Evolutionary conservation across 805 yeast genomes (phyloP).

Genomic region (Kodamaea hsintzibuensis): DNA sequence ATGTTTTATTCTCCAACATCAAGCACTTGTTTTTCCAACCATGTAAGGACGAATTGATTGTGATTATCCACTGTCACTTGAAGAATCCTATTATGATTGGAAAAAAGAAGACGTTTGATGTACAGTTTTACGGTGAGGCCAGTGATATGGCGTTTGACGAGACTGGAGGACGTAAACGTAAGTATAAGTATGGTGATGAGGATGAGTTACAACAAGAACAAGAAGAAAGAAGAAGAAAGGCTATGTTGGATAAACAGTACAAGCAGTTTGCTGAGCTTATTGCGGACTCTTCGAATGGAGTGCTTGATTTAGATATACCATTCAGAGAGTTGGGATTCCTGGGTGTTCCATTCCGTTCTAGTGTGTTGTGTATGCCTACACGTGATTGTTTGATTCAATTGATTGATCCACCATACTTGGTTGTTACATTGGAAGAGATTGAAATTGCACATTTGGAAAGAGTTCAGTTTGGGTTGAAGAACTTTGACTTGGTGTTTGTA

Average conservation of each 20-base stretch:
- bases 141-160: conserved; percentile 95
- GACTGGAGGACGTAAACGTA: conserved; percentile 90
- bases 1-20: conserved; percentile 84
- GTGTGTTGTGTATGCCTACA: conserved; percentile 94
- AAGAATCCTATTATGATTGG: conserved; percentile 94
- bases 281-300: conserved; percentile 82
- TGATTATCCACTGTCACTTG: conserved; percentile 87
- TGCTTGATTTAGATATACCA: conserved; percentile 87
- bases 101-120: conserved; percentile 90
- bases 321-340: conserved; percentile 95
- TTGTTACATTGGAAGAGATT: conserved; percentile 85
- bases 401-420: conserved; percentile 92
- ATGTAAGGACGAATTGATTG: conserved; percentile 90
- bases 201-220: conserved; percentile 98
- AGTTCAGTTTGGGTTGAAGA: conserved; percentile 94
- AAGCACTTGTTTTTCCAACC: conserved; percentile 96
- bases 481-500: conserved; percentile 95
- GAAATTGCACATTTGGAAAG: conserved; percentile 96
- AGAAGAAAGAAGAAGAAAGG: conserved; percentile 93
- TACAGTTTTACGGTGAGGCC: conserved; percentile 96
- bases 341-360: conserved; percentile 95
- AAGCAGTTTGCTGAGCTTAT: conserved; percentile 85
- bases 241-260: conserved; percentile 88
- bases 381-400: conserved; percentile 94
- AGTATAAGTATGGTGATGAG: conserved; percentile 92